Percentiles rank a stretch among this genome's conserved stretches.
Evolutionary conservation across 257 asterid species (phyloP).

Genomic region (Salvia hispanica): DNA sequence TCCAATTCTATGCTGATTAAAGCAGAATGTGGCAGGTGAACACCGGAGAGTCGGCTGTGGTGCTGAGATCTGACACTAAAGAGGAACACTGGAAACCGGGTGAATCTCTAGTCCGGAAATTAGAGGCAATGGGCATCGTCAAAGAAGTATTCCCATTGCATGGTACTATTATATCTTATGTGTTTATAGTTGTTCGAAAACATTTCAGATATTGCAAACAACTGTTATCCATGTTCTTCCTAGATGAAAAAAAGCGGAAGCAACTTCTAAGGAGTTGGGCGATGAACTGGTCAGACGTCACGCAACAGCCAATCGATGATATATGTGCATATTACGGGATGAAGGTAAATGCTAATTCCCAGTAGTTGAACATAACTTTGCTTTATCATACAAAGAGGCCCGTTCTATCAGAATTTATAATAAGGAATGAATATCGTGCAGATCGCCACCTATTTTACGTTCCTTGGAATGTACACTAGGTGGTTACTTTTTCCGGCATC

Average conservation of each 20-base stretch:
- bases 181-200: slow-evolving; percentile 25
- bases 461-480: slow-evolving; percentile 91
- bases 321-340: slow-evolving; percentile 81
- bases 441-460: slow-evolving; percentile 90
- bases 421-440: slow-evolving; percentile 29
- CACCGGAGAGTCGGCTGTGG: slow-evolving; percentile 40
- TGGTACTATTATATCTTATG: slow-evolving; percentile 48
- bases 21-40: slow-evolving; percentile 57
- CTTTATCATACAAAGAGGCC: slow-evolving; percentile 19
- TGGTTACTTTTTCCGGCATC: slow-evolving; percentile 96
- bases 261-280: slow-evolving; percentile 93
- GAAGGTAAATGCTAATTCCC: slow-evolving; percentile 44
- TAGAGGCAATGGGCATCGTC: slow-evolving; percentile 62
- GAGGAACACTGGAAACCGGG: slow-evolving; percentile 69
- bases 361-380: not conserved
- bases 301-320: slow-evolving; percentile 89
- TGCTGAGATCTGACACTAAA: slow-evolving; percentile 43
- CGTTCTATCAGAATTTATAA: not conserved
- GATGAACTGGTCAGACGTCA: slow-evolving; percentile 82
- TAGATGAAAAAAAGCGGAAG: slow-evolving; percentile 83
- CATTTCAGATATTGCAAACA: slow-evolving; percentile 4
- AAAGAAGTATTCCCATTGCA: slow-evolving; percentile 91
- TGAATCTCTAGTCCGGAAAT: slow-evolving; percentile 59
- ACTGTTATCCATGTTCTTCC: slow-evolving; percentile 19
- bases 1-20: slow-evolving; percentile 22